Evolutionary conservation across 176 grass and related monocot genomes (phyloP).

Genomic region (Areca catechu): DNA sequence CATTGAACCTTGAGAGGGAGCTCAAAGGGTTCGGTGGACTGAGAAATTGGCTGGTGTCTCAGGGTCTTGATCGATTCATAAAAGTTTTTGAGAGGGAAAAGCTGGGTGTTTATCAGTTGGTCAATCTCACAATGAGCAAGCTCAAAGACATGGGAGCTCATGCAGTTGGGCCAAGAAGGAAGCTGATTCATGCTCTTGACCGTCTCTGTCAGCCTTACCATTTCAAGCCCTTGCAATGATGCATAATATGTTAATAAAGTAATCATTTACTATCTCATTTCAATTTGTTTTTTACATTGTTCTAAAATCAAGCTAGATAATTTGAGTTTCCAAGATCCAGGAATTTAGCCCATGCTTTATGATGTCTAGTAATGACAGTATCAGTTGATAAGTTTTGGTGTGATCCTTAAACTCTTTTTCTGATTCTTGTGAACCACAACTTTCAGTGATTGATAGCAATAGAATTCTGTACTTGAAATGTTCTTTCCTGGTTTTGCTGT

Average conservation of each 20-base stretch:
- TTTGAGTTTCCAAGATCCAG: too few relatives aligned
- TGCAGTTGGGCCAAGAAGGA: constrained; percentile 30
- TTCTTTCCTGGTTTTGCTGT: too few relatives aligned
- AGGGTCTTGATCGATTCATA: constrained; percentile 16
- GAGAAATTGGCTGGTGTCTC: constrained; percentile 20
- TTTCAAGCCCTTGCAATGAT: background rate
- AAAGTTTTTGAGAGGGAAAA: constrained; percentile 28
- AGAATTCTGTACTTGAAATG: too few relatives aligned
- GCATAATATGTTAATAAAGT: background rate
- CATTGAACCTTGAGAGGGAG: constrained; percentile 15
- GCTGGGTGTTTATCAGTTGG: constrained; percentile 21
- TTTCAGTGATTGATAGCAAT: too few relatives aligned
- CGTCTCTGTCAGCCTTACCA: constrained; percentile 12
- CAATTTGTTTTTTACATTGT: too few relatives aligned
- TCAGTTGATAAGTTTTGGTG: too few relatives aligned
- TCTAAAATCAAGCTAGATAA: too few relatives aligned
- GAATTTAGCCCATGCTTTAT: too few relatives aligned
- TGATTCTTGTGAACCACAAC: too few relatives aligned
- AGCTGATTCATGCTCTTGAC: constrained; percentile 28
- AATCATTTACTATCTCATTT: too few relatives aligned
- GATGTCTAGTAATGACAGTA: too few relatives aligned
- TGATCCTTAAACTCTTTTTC: too few relatives aligned
- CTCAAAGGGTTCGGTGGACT: constrained; percentile 21
- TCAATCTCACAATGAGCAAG: constrained; percentile 24
- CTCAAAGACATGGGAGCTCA: constrained; percentile 31